These are phyloP conservation scores for Phytophthora crassamura DNA, from an alignment of 352 stramenopile genomes.

Conservation along the genomic window DNA sequence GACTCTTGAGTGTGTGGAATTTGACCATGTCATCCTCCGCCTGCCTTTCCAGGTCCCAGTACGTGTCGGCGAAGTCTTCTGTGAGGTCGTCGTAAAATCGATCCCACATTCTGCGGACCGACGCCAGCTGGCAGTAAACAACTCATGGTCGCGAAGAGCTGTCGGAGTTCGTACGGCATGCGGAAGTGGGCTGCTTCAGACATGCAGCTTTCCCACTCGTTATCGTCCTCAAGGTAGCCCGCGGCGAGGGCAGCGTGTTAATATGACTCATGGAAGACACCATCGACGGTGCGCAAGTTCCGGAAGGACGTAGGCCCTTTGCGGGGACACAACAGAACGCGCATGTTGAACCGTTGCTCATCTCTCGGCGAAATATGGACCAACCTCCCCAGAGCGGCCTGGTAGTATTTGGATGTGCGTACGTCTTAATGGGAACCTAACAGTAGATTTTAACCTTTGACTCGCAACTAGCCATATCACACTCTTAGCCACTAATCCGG, in stretches of 20 bases:
- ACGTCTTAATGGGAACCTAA: too few relatives aligned
- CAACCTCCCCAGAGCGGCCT: constrained; percentile 22
- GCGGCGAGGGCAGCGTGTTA: constrained; percentile 8
- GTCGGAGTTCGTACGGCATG: constrained; percentile 33
- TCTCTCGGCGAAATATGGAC: constrained; percentile 24
- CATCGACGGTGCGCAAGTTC: constrained; percentile 27
- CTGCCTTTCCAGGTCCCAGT: neutral
- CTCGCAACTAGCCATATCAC: too few relatives aligned
- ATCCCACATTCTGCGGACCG: constrained; percentile 16
- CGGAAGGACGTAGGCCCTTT: constrained; percentile 27
- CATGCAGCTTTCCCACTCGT: constrained; percentile 28
- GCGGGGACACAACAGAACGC: constrained; percentile 27
- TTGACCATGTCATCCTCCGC: constrained; percentile 6
- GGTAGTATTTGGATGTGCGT: constrained; percentile 8
- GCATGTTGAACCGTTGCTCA: constrained; percentile 31
- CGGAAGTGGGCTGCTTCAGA: constrained; percentile 22
- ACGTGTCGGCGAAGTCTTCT: constrained; percentile 5
- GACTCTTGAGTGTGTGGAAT: constrained; percentile 23
- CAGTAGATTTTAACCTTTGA: too few relatives aligned
- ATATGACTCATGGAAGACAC: constrained; percentile 16
- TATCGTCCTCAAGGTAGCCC: constrained; percentile 32
- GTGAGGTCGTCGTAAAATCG: constrained; percentile 25
- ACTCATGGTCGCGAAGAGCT: constrained; percentile 43
- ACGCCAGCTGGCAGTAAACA: too few relatives aligned
- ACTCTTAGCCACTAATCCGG: too few relatives aligned